Evolutionary conservation across 495 filamentous ascomycete species (phyloP), one percentile per base, ranked within the genome.

Genomic region (Xanthoparmelia taractica): DNA sequence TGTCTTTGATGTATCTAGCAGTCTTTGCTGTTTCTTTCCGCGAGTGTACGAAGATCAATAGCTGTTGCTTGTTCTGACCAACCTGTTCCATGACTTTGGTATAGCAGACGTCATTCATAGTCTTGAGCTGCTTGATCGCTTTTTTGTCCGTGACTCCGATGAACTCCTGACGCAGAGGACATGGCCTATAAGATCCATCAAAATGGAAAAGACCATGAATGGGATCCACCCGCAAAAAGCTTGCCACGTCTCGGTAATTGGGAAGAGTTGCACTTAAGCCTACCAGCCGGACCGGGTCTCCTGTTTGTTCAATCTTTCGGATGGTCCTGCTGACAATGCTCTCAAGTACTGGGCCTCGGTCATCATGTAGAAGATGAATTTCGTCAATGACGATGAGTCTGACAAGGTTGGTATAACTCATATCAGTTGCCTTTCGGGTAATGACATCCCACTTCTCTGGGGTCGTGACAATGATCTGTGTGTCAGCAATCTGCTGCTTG

Each of bases 371-470:
- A 63, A 99, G 80, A 77, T 99, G 94, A 69, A 99, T 97, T 73
- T 99, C 94, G 66, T 99, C 94, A 66, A 99, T 96, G 69, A 97
- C 88, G 59, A 99, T 87, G 3, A 99, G 81, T 34, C 93, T 86
- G 20, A 99, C 93, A 33, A 99, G 84, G 67, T 95, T 97, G 40
- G 91, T 99, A 74, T 99, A 99, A 66, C 92, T 93, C 60, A 92
- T 82, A 74, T 99, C 94, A 0, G 93, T 96, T 6, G 93, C 95
- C 75, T 99, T 99, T 67, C 94, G 85, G 8, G 95, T 99, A 68
- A 99, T 96, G 62, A 99, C 95, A 76, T 99, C 94, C 86, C 89
- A 99, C 77, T 99, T 99, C 72, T 99, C 94, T 13, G 94, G 94
- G 0, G 94, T 99, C 4, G 94, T 99, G 52, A 99, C 92, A 69